These are phyloP conservation scores for Naganishia liquefaciens DNA, from an alignment of 1,284 basidiomycete genomes.

Conservation along the genomic window DNA sequence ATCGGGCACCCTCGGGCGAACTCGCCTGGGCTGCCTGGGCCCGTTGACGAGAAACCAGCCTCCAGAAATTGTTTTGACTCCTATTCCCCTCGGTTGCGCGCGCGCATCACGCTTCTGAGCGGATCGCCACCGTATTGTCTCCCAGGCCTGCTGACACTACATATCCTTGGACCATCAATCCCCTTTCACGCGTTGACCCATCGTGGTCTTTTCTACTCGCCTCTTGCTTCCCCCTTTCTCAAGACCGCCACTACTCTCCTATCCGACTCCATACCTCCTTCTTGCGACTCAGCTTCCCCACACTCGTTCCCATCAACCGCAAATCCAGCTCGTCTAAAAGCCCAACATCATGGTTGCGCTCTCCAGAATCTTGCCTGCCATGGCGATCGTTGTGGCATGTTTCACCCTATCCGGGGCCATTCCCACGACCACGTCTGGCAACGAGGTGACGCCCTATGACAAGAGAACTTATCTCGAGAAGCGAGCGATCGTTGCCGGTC, in stretches of 20 bases:
- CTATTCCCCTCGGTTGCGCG: neutral
- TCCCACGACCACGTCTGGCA: neutral
- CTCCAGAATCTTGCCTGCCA: neutral
- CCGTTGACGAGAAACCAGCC: neutral
- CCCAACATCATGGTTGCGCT: conserved; percentile 5
- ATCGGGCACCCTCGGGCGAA: too few relatives aligned
- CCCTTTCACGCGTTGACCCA: neutral
- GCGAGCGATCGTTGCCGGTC: conserved; percentile 6
- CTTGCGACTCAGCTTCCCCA: neutral
- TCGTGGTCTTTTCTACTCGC: neutral
- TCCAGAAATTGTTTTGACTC: conserved; percentile 4
- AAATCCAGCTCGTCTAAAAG: too few relatives aligned
- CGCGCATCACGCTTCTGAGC: neutral
- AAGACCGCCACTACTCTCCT: neutral
- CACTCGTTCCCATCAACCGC: neutral
- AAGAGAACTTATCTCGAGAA: conserved; percentile 17
- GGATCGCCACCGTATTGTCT: neutral
- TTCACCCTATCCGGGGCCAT: neutral
- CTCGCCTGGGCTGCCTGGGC: too few relatives aligned
- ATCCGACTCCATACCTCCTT: neutral
- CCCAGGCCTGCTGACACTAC: too few relatives aligned
- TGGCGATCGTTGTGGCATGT: neutral
- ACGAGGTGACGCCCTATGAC: conserved; percentile 7
- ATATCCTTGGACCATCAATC: too few relatives aligned
- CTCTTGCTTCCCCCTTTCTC: neutral